Evolutionary conservation across 2,329 filamentous ascomycete species (phyloP).

Genomic region (Fusarium sp.): DNA sequence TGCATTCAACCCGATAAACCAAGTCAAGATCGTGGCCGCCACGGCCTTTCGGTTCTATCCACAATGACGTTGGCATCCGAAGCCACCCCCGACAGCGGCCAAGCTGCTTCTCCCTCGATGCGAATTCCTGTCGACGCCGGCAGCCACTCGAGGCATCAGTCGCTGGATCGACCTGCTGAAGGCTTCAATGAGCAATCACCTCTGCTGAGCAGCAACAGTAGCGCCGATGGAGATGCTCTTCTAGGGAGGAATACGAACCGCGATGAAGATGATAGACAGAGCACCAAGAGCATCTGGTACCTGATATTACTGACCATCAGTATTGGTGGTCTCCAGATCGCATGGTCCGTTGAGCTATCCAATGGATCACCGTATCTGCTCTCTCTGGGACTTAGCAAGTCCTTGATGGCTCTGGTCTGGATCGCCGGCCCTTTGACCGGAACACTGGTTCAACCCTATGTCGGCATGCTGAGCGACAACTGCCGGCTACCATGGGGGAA

Average conservation of each 20-base stretch:
- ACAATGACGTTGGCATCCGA: slow-evolving; percentile 31
- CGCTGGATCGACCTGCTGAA: slow-evolving; percentile 31
- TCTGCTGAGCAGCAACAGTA: slow-evolving; percentile 39
- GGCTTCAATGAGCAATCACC: slow-evolving; percentile 47
- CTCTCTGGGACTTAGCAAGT: slow-evolving; percentile 85
- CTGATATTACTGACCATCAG: slow-evolving; percentile 87
- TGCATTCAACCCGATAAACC: slow-evolving; percentile 11
- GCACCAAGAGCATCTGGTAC: slow-evolving; percentile 86
- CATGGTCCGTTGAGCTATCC: slow-evolving; percentile 95
- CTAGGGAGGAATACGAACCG: neutral
- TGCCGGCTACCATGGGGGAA: slow-evolving; percentile 81
- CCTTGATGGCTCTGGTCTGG: slow-evolving; percentile 86
- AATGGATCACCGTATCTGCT: slow-evolving; percentile 89
- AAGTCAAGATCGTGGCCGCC: slow-evolving; percentile 7
- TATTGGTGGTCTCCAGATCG: slow-evolving; percentile 90
- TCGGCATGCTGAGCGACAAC: slow-evolving; percentile 84
- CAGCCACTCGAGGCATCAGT: slow-evolving; percentile 23
- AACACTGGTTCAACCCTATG: slow-evolving; percentile 83
- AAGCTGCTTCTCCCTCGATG: slow-evolving; percentile 13
- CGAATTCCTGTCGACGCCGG: slow-evolving; percentile 15
- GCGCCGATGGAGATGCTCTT: slow-evolving; percentile 17
- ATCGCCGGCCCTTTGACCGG: slow-evolving; percentile 85
- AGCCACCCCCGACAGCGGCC: slow-evolving; percentile 6
- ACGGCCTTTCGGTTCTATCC: slow-evolving; percentile 6
- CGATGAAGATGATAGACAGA: slow-evolving; percentile 56